Percentiles rank a stretch among this genome's conserved stretches.
These are phyloP conservation scores for Dysphania ambrosioides DNA, from an alignment of 148 eudicot species.

Conservation along the genomic window DNA sequence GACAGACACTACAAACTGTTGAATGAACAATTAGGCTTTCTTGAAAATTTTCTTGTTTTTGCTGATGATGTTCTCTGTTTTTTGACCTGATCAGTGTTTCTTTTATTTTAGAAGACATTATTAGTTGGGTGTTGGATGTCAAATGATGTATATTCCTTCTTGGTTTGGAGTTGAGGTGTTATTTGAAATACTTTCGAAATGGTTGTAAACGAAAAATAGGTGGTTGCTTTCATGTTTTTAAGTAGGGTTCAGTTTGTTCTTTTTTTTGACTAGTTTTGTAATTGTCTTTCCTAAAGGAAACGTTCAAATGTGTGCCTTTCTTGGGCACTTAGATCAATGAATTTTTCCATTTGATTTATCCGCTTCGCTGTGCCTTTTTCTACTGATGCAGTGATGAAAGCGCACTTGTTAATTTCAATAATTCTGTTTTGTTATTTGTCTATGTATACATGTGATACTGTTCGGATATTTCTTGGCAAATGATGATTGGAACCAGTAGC, in stretches of 20 bases:
- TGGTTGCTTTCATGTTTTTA: slow-evolving; percentile 28
- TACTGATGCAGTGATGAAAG: neutral
- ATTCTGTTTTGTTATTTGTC: too few relatives aligned
- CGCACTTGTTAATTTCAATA: neutral
- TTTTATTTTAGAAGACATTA: slow-evolving; percentile 25
- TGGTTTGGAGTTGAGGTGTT: slow-evolving; percentile 21
- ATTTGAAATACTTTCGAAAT: slow-evolving; percentile 30
- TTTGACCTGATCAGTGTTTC: slow-evolving; percentile 25
- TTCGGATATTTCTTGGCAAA: neutral
- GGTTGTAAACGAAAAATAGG: slow-evolving; percentile 17
- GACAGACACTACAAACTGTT: slow-evolving; percentile 39
- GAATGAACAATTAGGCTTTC: slow-evolving; percentile 48
- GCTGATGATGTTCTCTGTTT: slow-evolving; percentile 18
- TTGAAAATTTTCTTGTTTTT: too few relatives aligned
- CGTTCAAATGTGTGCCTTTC: slow-evolving; percentile 38
- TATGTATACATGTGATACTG: too few relatives aligned
- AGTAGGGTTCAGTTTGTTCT: slow-evolving; percentile 33
- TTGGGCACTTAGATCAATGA: slow-evolving; percentile 37
- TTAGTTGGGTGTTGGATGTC: slow-evolving; percentile 33
- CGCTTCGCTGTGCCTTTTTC: neutral
- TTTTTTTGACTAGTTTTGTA: slow-evolving; percentile 36
- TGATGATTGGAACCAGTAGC: neutral
- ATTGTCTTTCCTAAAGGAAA: slow-evolving; percentile 27
- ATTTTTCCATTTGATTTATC: slow-evolving; percentile 30
- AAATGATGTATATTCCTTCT: slow-evolving; percentile 45